Percentiles rank a stretch among this genome's conserved stretches.
phyloP scores from a whole-genome alignment of 768 basidiomycete species.

The Collybia sp. region DNA sequence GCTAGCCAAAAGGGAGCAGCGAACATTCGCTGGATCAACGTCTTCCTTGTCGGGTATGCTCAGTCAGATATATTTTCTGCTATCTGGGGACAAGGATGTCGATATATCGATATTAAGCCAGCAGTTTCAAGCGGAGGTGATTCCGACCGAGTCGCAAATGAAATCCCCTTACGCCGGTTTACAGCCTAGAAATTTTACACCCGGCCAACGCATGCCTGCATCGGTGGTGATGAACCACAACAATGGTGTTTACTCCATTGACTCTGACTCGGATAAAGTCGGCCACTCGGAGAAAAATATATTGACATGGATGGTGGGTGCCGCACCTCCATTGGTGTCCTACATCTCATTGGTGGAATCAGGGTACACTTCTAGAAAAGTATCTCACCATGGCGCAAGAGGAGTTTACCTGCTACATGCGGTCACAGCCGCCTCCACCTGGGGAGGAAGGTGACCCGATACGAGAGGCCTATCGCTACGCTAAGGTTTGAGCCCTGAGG shows the following conservation, averaged over 20 bases:
- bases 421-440: conserved; percentile 25
- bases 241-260: conserved; percentile 65
- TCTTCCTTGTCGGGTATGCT: conserved; percentile 84
- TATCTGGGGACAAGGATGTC: conserved; percentile 67
- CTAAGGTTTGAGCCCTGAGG: conserved; percentile 48
- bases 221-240: conserved; percentile 62
- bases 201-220: conserved; percentile 74
- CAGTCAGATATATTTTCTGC: conserved; percentile 82
- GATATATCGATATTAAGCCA: conserved; percentile 58
- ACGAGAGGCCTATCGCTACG: conserved; percentile 82
- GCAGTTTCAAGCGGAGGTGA: conserved; percentile 56
- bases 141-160: conserved; percentile 11
- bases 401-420: conserved; percentile 58
- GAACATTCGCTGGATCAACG: conserved; percentile 79
- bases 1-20: conserved; percentile 54
- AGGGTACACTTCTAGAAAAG: conserved; percentile 91
- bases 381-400: conserved; percentile 65
- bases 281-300: conserved; percentile 56
- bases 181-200: conserved; percentile 63
- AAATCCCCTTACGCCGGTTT: not conserved
- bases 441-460: conserved; percentile 20
- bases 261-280: conserved; percentile 41
- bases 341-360: not conserved
- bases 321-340: too few relatives aligned
- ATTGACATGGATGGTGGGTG: conserved; percentile 64